Percentiles rank a stretch among this genome's conserved stretches.
These are phyloP conservation scores for Phyllosticta citrichinensis DNA, from an alignment of 2,329 filamentous ascomycete species.

Conservation along the genomic window DNA sequence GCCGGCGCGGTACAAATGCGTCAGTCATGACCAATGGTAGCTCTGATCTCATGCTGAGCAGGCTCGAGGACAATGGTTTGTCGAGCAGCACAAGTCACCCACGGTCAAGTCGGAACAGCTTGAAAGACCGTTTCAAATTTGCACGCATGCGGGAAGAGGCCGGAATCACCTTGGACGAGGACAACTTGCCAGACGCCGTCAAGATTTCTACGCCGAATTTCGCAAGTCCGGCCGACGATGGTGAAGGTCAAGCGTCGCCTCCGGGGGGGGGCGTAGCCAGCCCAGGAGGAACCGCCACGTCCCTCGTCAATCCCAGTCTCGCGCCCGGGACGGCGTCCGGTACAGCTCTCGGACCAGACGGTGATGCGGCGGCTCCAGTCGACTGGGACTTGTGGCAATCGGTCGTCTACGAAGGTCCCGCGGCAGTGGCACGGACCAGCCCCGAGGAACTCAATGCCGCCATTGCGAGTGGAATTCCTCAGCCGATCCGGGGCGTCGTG, in stretches of 20 bases:
- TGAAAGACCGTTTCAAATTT: slow-evolving; percentile 38
- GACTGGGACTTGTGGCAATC: slow-evolving; percentile 98
- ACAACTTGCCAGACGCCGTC: slow-evolving; percentile 34
- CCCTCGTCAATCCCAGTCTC: slow-evolving; percentile 57
- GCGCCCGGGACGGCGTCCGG: slow-evolving; percentile 81
- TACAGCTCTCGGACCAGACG: slow-evolving; percentile 64
- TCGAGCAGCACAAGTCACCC: slow-evolving; percentile 17
- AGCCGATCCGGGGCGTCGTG: slow-evolving; percentile 91
- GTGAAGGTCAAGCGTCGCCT: slow-evolving; percentile 29
- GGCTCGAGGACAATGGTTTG: slow-evolving; percentile 53
- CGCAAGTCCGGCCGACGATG: slow-evolving; percentile 28
- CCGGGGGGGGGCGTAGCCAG: slow-evolving; percentile 15
- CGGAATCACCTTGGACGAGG: slow-evolving; percentile 28
- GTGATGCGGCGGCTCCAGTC: slow-evolving; percentile 61
- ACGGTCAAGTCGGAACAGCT: slow-evolving; percentile 29
- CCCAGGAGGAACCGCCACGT: slow-evolving; percentile 34
- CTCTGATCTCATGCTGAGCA: slow-evolving; percentile 67
- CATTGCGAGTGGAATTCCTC: slow-evolving; percentile 88
- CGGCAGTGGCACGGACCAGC: slow-evolving; percentile 77
- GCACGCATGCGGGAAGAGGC: slow-evolving; percentile 37
- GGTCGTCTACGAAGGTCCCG: slow-evolving; percentile 87
- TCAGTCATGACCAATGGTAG: slow-evolving; percentile 70
- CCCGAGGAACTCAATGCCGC: slow-evolving; percentile 82
- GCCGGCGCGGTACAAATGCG: slow-evolving; percentile 65
- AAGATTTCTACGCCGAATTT: not conserved